Evolutionary conservation across 805 yeast genomes (phyloP), one percentile per base, ranked within the genome.

Genomic region (Zygotorulaspora danielsina): DNA sequence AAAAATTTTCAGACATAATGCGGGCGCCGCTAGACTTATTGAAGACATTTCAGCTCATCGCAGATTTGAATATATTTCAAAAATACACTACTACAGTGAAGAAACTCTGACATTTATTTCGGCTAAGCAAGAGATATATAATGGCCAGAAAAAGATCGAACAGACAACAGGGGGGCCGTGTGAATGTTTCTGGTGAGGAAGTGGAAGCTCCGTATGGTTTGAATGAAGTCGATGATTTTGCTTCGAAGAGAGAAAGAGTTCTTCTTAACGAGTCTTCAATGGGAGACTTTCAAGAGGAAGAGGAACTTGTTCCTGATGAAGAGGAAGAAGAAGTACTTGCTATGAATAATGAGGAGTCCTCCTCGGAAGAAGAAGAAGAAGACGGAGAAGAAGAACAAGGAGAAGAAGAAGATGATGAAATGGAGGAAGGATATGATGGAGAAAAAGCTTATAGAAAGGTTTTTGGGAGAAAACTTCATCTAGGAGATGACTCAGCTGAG

Each of bases 171-270:
- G 10, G 50, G 50, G 19, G 59, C 33, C 20, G 31, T 27, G 19
- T 8, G 7, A 10, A 10, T 7, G 34, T 12, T 6, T 17, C 29
- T 11, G 37, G 19, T 24, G 24, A 8, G 15, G 46, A 44, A 19
- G 48, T 49, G 10, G 63, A 54, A 15, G 70, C 67, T 38, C 53
- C 59, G 4, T 65, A 73, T 45, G 84, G 78, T 1, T 55, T 75
- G 20, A 78, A 78, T 57, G 89, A 82, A 49, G 79, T 82, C 7
- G 90, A 83, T 52, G 76, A 74, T 8, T 83, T 81, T 59, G 78
- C 77, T 46, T 72, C 75, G 5, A 75, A 73, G 38, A 69, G 68
- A 50, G 87, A 81, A 51, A 71, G 75, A 53, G 55, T 79, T 8
- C 51, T 80, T 34, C 62, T 80, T 25, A 77, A 75, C 1, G 68